Percentiles rank a stretch among this genome's conserved stretches.
Conservation (phyloP, 2,329 filamentous ascomycete species). For the Aspergillus aculeatinus region DNA sequence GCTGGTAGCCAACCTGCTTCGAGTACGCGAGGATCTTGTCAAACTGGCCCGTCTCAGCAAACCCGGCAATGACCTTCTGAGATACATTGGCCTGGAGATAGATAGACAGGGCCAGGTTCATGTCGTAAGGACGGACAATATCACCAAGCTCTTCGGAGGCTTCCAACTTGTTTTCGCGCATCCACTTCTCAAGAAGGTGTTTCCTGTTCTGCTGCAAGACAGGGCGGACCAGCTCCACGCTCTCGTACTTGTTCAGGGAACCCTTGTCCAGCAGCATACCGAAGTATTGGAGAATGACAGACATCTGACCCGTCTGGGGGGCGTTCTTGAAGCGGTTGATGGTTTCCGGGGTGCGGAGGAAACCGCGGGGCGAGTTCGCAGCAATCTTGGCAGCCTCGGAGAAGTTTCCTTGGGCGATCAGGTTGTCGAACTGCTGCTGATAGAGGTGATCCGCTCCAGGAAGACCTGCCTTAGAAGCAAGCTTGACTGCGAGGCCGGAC, state of each 20-base stretch:
- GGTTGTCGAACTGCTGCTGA: constrained; percentile 85
- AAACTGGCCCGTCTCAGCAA: constrained; percentile 94
- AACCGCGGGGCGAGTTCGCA: constrained; percentile 92
- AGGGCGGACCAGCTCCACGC: constrained; percentile 86
- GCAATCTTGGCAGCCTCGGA: constrained; percentile 91
- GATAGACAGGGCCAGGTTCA: constrained; percentile 81
- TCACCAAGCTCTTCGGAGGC: constrained; percentile 97
- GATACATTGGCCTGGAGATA: constrained; percentile 89
- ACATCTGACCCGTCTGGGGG: constrained; percentile 71
- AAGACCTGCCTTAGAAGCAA: constrained; percentile 89
- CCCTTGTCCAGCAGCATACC: constrained; percentile 97
- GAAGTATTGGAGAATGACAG: constrained; percentile 94
- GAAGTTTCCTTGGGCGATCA: constrained; percentile 77
- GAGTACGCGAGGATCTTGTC: constrained; percentile 95
- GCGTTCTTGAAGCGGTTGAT: constrained; percentile 94
- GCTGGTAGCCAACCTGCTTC: constrained; percentile 78
- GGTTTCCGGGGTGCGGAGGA: constrained; percentile 89
- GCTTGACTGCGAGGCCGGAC: constrained; percentile 87
- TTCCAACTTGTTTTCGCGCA: constrained; percentile 92
- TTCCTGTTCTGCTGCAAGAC: constrained; percentile 93
- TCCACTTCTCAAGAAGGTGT: constrained; percentile 96
- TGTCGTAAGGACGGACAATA: constrained; percentile 83
- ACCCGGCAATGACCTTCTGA: constrained; percentile 90
- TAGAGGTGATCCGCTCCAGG: constrained; percentile 94
- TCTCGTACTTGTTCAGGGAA: constrained; percentile 86